Conservation (phyloP, 2,329 filamentous ascomycete genomes). For the Diplodia mutila region DNA sequence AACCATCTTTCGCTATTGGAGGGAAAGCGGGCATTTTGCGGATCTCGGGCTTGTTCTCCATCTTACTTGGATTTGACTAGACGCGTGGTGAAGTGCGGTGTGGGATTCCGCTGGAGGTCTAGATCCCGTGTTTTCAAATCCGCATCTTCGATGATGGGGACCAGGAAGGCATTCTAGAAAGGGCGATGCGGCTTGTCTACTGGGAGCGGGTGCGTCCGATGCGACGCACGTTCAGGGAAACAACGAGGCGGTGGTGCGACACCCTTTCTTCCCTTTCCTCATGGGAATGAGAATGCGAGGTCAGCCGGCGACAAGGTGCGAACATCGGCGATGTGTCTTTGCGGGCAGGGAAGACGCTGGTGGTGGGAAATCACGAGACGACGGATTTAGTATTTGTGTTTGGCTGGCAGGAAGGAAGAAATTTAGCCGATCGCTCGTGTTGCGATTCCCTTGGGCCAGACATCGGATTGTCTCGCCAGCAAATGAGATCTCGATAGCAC, state of each 20-base stretch:
- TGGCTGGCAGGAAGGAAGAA: not conserved
- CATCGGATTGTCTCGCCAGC: constrained; percentile 1
- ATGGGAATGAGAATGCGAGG: not conserved
- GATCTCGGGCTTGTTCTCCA: not conserved
- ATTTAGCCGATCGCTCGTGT: not conserved
- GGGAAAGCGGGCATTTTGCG: no score
- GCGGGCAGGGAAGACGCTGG: not conserved
- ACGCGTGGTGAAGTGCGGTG: not conserved
- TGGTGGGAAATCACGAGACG: not conserved
- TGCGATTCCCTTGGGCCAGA: not conserved
- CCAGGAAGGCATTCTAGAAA: not conserved
- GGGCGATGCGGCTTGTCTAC: not conserved
- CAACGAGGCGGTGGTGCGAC: not conserved
- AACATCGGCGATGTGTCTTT: not conserved
- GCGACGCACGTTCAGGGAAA: not conserved
- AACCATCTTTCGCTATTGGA: no score
- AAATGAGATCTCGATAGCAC: not conserved
- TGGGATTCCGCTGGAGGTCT: not conserved
- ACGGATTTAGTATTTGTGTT: not conserved
- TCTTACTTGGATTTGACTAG: no score
- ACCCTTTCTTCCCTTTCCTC: no score
- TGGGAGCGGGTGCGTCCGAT: not conserved
- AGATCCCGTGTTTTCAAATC: not conserved
- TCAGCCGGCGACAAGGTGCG: not conserved
- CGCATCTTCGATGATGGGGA: not conserved